These are phyloP conservation scores for Mercurialis annua DNA, from an alignment of 345 rosid genomes.

Conservation along the genomic window DNA sequence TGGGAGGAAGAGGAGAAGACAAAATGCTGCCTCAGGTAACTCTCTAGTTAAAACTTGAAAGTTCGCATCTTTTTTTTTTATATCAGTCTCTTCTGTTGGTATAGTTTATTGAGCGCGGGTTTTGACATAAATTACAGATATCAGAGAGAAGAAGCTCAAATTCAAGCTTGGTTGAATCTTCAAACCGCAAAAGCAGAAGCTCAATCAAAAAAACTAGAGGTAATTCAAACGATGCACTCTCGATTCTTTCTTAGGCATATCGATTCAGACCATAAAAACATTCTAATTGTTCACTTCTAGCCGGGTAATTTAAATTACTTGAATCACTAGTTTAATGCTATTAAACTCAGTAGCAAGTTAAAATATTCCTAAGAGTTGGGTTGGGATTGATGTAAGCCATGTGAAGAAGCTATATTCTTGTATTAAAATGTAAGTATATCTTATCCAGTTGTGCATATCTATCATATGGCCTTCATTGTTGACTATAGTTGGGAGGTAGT, in stretches of 20 bases:
- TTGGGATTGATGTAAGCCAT: constrained; percentile 5
- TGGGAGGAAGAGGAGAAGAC: constrained; percentile 84
- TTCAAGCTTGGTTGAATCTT: constrained; percentile 92
- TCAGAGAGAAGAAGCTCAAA: constrained; percentile 91
- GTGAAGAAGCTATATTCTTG: constrained; percentile 3
- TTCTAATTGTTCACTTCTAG: too few relatives aligned
- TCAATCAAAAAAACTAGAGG: constrained; percentile 90
- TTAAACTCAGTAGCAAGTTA: not conserved
- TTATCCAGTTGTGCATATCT: constrained; percentile 2
- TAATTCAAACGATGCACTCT: constrained; percentile 14
- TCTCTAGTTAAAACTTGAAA: not conserved
- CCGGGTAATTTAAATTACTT: too few relatives aligned
- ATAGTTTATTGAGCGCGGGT: not conserved
- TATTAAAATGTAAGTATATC: constrained; percentile 1
- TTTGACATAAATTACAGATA: constrained; percentile 43
- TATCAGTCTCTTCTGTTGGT: not conserved
- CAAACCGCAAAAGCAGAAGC: constrained; percentile 98
- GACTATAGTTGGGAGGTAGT: constrained; percentile 15
- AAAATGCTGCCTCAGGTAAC: constrained; percentile 79
- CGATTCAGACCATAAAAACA: not conserved
- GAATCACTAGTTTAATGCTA: not conserved
- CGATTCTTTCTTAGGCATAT: not conserved
- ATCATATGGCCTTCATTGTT: not conserved
- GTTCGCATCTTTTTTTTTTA: not conserved
- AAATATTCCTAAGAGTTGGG: constrained; percentile 4